A percentile compares a stretch with the other conserved stretches of the same genome.
phyloP scores from a whole-genome alignment of 495 filamentous ascomycete species.

The Talaromyces borbonicus region DNA sequence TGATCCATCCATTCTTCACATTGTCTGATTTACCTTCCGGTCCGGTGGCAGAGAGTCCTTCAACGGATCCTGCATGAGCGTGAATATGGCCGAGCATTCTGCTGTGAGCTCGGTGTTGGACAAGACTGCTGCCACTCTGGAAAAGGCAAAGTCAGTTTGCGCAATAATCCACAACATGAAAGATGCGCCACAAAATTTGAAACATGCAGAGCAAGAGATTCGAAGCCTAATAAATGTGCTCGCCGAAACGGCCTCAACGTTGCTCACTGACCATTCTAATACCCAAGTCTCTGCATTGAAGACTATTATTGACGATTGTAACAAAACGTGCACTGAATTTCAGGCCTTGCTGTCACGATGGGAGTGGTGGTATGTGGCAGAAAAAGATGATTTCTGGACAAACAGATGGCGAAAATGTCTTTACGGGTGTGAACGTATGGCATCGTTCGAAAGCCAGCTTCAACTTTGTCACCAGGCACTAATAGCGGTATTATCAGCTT shows the following conservation, averaged over 20 bases:
- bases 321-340: neutral
- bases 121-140: too few relatives aligned
- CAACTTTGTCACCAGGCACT: neutral
- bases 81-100: too few relatives aligned
- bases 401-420: neutral
- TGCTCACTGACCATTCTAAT: neutral
- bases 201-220: neutral
- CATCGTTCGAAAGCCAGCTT: neutral
- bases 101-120: too few relatives aligned
- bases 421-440: neutral
- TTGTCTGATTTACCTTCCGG: too few relatives aligned
- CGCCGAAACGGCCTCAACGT: neutral
- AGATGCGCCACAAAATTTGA: neutral
- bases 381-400: neutral
- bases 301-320: neutral
- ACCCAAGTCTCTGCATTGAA: neutral
- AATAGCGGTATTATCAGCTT: neutral
- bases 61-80: too few relatives aligned
- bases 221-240: neutral
- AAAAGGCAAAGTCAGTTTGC: neutral
- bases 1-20: too few relatives aligned
- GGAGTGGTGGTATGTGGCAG: neutral
- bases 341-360: neutral
- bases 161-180: neutral
- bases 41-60: too few relatives aligned